A percentile compares a stretch with the other conserved stretches of the same genome.
Conservation (phyloP, 306 rosid genomes). For the Canavalia gladiata region DNA sequence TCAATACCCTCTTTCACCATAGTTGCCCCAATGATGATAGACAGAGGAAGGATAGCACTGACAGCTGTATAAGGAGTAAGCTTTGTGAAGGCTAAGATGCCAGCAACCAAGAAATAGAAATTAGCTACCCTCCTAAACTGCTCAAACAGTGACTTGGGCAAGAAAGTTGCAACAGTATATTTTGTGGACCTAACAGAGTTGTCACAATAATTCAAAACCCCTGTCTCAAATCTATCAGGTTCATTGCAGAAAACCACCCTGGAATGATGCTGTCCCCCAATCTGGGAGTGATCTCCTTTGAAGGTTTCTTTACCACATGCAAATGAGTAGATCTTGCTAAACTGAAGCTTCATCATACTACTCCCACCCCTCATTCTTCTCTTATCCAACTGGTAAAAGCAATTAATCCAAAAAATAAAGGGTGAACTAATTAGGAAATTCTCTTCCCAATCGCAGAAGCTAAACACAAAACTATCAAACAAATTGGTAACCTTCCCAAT, state of each 20-base stretch:
- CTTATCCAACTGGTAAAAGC: neutral
- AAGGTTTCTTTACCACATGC: constrained; percentile 66
- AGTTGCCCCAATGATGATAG: constrained; percentile 68
- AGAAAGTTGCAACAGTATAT: constrained; percentile 77
- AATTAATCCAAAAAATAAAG: constrained; percentile 33
- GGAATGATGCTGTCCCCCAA: constrained; percentile 89
- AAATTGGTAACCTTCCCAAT: constrained; percentile 33
- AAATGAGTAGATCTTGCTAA: constrained; percentile 94
- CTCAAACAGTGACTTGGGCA: constrained; percentile 96
- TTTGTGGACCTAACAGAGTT: constrained; percentile 89
- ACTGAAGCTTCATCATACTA: constrained; percentile 62
- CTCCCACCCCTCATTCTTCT: constrained; percentile 64
- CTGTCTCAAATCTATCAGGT: constrained; percentile 63
- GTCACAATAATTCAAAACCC: constrained; percentile 58
- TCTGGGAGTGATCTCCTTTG: constrained; percentile 70
- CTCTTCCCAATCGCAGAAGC: constrained; percentile 20
- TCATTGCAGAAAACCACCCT: constrained; percentile 88
- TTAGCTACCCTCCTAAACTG: constrained; percentile 98
- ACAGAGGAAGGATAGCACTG: constrained; percentile 83
- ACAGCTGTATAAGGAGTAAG: constrained; percentile 90
- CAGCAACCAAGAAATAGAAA: constrained; percentile 85
- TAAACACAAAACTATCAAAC: constrained; percentile 28
- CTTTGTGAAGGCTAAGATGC: constrained; percentile 76
- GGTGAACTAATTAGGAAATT: constrained; percentile 12
- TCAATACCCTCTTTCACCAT: constrained; percentile 90